Evolutionary conservation across 768 basidiomycete species (phyloP), one percentile per base, ranked within the genome.

Genomic region (Termitomyces sp.): DNA sequence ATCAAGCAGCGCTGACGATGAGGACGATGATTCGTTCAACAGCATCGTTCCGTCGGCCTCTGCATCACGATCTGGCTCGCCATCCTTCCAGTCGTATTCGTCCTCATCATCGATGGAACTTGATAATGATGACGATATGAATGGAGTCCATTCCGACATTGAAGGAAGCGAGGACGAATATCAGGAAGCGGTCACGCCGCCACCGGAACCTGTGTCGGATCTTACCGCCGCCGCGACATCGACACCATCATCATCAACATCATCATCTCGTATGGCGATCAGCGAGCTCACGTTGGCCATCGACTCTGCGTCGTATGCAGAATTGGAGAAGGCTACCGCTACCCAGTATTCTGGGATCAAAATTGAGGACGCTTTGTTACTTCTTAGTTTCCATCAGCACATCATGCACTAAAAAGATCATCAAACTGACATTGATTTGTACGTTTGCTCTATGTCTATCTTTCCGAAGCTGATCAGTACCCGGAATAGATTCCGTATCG

Each of bases 371-470:
- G 89, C 89, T 4, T 71, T 88, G 33, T 71, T 92, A 41, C 74
- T 92, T 52, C 77, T 92, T 61, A 84, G 83, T 68, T 92, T 92
- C 74, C 85, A 87, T 65, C 82, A 86, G 47, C 83, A 85, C 63
- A 76, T 78, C 61, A 79, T 82, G 62, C 84, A 80, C 59, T 84
- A 73, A 76, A 59, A 48, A 47, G 40, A 41, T 41, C n/a, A 54
- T 38, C 40, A 54, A 60, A 57, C 20, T 35, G 46, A 46, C 41
- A 56, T 54, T 18, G 45, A 56, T 32, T 56, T 60, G 55, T 63
- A 45, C 48, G 60, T 56, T 5, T n/a, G 18, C n/a, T 16, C 16
- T 38, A 18, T 16, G 38, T 11, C 6, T 33, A 52, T 33, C 56
- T 44, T 47, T 43, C 4, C n/a, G 24, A 36, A 47, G 22, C 46